Evolutionary conservation across 176 grass and related monocot genomes (phyloP).

Genomic region (Coix lacrymajobi): DNA sequence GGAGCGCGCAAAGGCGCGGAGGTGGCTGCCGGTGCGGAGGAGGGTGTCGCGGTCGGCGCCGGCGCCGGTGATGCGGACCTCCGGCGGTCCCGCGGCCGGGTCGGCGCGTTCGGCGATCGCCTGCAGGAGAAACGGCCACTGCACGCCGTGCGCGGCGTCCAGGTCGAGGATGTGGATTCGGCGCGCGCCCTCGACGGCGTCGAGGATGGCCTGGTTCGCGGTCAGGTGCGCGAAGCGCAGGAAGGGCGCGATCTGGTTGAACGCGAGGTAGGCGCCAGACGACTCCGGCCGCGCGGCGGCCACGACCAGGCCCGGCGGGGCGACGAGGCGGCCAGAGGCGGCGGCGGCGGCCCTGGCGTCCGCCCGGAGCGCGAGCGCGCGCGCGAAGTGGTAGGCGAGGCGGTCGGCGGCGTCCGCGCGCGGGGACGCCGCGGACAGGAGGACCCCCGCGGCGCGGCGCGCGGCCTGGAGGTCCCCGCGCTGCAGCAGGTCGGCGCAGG

Average conservation of each 20-base stretch:
- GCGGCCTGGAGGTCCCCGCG: constrained; percentile 54
- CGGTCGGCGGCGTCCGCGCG: constrained; percentile 69
- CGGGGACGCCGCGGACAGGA: constrained; percentile 52
- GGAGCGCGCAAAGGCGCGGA: constrained; percentile 82
- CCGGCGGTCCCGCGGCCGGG: constrained; percentile 36
- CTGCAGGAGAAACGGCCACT: constrained; percentile 94
- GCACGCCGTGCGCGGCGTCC: constrained; percentile 82
- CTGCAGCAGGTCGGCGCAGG: constrained; percentile 68
- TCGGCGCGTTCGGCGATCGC: constrained; percentile 68
- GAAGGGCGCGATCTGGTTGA: constrained; percentile 99
- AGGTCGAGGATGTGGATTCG: constrained; percentile 91
- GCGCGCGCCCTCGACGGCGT: constrained; percentile 54
- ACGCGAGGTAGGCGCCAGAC: constrained; percentile 62
- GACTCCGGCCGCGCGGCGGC: background rate
- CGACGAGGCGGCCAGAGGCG: background rate
- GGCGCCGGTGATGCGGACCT: constrained; percentile 84
- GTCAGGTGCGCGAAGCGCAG: constrained; percentile 93
- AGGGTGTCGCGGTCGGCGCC: constrained; percentile 69
- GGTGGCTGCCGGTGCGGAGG: constrained; percentile 64
- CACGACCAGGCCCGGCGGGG: background rate
- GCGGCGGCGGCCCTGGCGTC: constrained; percentile 15
- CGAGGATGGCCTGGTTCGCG: constrained; percentile 96
- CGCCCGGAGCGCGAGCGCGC: constrained; percentile 48
- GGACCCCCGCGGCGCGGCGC: constrained; percentile 41
- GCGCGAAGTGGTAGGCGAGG: constrained; percentile 79